These are phyloP conservation scores for Benincasa hispida DNA, from an alignment of 306 rosid genomes.

Conservation along the genomic window DNA sequence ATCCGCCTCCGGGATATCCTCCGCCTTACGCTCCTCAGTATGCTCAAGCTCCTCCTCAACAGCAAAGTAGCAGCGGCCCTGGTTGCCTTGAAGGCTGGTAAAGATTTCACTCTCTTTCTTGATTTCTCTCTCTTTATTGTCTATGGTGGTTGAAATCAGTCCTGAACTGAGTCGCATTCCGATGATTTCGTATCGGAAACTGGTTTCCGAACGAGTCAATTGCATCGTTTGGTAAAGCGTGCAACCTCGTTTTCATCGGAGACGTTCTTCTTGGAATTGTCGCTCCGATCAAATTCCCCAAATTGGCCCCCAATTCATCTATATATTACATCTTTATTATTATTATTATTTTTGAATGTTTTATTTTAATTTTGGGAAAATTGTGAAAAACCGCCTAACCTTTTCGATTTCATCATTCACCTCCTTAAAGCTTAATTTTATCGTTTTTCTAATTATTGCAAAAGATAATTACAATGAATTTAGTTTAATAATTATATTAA, in stretches of 20 bases:
- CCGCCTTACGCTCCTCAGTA: slow-evolving; percentile 78
- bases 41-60: slow-evolving; percentile 61
- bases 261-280: neutral
- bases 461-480: neutral
- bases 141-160: neutral
- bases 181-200: neutral
- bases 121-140: neutral
- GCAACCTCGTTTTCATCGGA: neutral
- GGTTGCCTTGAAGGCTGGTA: slow-evolving; percentile 86
- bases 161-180: slow-evolving; percentile 6
- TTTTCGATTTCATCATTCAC: neutral
- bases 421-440: neutral
- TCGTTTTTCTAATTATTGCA: neutral
- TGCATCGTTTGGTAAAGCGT: neutral
- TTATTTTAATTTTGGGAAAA: neutral
- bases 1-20: slow-evolving; percentile 36
- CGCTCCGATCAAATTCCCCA: neutral
- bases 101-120: neutral
- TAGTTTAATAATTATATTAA: no score
- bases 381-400: neutral
- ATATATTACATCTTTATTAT: neutral
- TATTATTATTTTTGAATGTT: neutral
- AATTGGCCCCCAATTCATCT: neutral
- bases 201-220: neutral
- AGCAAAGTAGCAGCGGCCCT: slow-evolving; percentile 6